Base-by-base conservation (phyloP, 371 early-diverging fungal genomes). In the Syncephalastrum contaminatum region DNA sequence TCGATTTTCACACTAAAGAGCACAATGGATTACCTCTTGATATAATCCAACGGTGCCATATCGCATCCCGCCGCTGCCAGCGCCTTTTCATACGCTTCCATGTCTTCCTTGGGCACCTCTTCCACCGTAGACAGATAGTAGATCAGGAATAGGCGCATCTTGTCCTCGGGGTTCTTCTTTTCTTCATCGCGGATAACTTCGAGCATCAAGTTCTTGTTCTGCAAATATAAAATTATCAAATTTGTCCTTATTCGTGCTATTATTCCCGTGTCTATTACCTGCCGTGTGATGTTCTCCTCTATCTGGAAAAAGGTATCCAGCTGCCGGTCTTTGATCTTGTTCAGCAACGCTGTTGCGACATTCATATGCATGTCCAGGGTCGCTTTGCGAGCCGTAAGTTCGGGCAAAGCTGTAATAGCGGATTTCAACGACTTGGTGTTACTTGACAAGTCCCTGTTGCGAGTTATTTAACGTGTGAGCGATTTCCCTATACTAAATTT, bases 361-460 rank as follows among this genome's bases (percentile, higher is more conserved):
- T 94, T 94, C 96, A 99, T 98, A 64, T 99, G 99, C 88, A 95
- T 93, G 70, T 99, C 99, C 53, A 99, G 74, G 1, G 91, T 88
- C 18, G 93, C 86, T 73, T 99, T 99, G 54, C 97, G 83, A 19
- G 93, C 94, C 4, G 98, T 95, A 44, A 99, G 83, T 62, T 97
- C 96, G 2, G 99, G 99, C 3, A 99, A 77, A 8, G 91, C 88
- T 8, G 88, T 91, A 24, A 99, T 92, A 3, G 99, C 98, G 1
- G 87, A 81, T 67, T 96, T 92, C 41, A 98, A 80, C 42, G 89
- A 80, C 69, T 92, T 89, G 12, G 98, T 93, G 36, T 85, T 90
- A 21, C 83, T 79, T 4, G 88, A 78, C 56, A 84, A 76, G 49
- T 87, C 88, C 43, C 80, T 83, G 27, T 21, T 20, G 50, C 30